These are phyloP conservation scores for Neoascochyta sp. DNA, from an alignment of 2,329 filamentous ascomycete genomes.

Conservation along the genomic window DNA sequence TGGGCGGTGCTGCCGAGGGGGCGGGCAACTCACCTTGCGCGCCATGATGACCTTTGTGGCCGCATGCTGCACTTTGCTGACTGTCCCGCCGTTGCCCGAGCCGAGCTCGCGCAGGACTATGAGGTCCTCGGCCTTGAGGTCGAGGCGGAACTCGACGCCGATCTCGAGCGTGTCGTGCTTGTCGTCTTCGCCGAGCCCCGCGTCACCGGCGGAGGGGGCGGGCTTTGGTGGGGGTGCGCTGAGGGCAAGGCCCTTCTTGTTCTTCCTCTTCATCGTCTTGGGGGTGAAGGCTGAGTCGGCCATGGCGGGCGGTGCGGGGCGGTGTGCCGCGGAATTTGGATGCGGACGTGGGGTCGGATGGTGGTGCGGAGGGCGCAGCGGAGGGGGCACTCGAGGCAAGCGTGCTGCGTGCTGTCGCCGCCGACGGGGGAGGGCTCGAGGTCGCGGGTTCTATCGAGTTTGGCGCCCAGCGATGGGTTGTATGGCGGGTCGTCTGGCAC, in stretches of 20 bases:
- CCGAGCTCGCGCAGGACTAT: slow-evolving; percentile 92
- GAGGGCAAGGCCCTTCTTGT: slow-evolving; percentile 91
- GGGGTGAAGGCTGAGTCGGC: slow-evolving; percentile 58
- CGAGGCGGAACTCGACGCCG: slow-evolving; percentile 92
- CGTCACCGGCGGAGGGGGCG: slow-evolving; percentile 68
- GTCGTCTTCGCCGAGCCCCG: slow-evolving; percentile 55
- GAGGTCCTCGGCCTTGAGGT: slow-evolving; percentile 86
- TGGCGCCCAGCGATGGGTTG: slow-evolving; percentile 37
- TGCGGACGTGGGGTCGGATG: too few species aligned
- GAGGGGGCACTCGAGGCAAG: too few species aligned
- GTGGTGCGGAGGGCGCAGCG: too few species aligned
- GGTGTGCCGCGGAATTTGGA: too few species aligned
- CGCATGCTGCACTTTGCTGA: slow-evolving; percentile 95
- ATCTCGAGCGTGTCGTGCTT: slow-evolving; percentile 83
- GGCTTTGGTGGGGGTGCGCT: slow-evolving; percentile 71
- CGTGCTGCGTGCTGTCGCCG: too few species aligned
- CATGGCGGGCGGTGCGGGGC: slow-evolving; percentile 40
- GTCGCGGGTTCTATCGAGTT: slow-evolving; percentile 26
- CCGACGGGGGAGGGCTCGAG: too few species aligned
- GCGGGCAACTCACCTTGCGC: slow-evolving; percentile 77
- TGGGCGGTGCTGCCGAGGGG: too few species aligned
- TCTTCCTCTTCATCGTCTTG: slow-evolving; percentile 95
- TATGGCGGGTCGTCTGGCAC: too few species aligned
- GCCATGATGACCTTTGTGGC: slow-evolving; percentile 97
- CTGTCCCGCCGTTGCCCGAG: slow-evolving; percentile 93